Base-by-base conservation (phyloP, 345 rosid species). In the Ailanthus altissimus region DNA sequence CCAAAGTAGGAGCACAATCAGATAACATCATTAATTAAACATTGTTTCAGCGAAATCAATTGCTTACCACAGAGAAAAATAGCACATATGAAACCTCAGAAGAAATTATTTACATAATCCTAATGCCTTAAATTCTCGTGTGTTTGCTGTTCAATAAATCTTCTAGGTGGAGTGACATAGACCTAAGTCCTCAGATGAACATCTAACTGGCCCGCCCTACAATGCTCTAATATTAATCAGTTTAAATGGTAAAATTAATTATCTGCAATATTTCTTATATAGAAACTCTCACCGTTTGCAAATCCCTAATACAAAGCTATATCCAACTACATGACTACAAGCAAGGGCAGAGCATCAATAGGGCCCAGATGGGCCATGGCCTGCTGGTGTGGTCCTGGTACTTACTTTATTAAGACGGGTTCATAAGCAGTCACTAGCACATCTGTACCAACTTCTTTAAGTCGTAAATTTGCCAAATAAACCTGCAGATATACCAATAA, bases 391-490 rank as follows among this genome's bases (percentile, higher is more conserved):
- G 58, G 63, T 82, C 60, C 6, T 26, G 9, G 1, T 63, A 77
- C 90, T 89, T 82, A 91, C 96, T 90, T 89, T 70, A 93, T 93
- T 43, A 81, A 21, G 50, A 88, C 50, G 50, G 98, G 97, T 75
- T 95, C 97, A 71, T 92, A 86, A 26, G 90, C 92, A 81, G 88
- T 85, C 57, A 93, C 73, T 5, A 95, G 84, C 63, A 86, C 90
- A 87, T 95, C 97, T 47, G 97, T 92, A n/a, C 70, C 84, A 77
- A 83, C 96, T 84, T 84, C 94, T 82, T 84, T 92, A 28, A 95
- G 92, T 14, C 97, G 92, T 71, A 91, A 7, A 83, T 90, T 91
- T 46, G 97, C 97, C 81, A 93, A 82, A 80, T 91, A 90, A 61
- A 93, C 93, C 94, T 91, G 86, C 78, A 82, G 26, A 67, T 47